Base-by-base conservation (phyloP, 2,329 filamentous ascomycete species). In the Podosphaera aphanis region DNA sequence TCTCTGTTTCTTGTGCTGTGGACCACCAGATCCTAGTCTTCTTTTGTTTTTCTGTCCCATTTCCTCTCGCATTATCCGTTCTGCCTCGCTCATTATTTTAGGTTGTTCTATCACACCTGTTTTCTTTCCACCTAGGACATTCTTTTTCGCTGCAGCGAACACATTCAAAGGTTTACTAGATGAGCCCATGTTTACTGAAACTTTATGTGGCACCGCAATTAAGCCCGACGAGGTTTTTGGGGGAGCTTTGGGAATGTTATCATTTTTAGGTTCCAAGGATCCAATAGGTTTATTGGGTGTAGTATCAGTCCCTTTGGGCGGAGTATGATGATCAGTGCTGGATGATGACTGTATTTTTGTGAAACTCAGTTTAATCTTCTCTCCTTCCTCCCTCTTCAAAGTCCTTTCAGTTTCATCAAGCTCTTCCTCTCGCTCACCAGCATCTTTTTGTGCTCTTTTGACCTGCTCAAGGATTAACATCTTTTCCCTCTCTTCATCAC, bases 401-500 rank as follows among this genome's bases (percentile, higher is more conserved):
- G 66, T 66, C 23, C 63, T 62, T 10, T 64, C 64, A 50, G 64
- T 59, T 35, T 62, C 55, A 47, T 68, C 58, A 43, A 64, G 60
- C 40, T 66, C 64, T 5, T 63, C 61, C 0, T 61, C 60, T 13
- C 64, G 62, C 18, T 61, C 62, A 47, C 70, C 68, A 2, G 68
- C 71, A 43, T 73, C 71, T 49, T 69, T 70, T 55, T 75, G 70
- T 2, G 86, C 86, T 48, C 81, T 68, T 59, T 74, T 73, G 43
- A 95, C 82, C 67, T 95, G 90, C 57, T 83, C 80, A 55, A 73
- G 71, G 39, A 98, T 77, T 65, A 86, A 68, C 57, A 73, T 74
- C 62, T 88, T 79, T 63, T 95, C 86, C 43, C 84, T 64, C 62
- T 92, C 83, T 59, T 95, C 88, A 54, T 94, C 86, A 2, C 85